Evolutionary conservation across 768 basidiomycete species (phyloP).

Genomic region (Porpolomopsis calyptriformis): DNA sequence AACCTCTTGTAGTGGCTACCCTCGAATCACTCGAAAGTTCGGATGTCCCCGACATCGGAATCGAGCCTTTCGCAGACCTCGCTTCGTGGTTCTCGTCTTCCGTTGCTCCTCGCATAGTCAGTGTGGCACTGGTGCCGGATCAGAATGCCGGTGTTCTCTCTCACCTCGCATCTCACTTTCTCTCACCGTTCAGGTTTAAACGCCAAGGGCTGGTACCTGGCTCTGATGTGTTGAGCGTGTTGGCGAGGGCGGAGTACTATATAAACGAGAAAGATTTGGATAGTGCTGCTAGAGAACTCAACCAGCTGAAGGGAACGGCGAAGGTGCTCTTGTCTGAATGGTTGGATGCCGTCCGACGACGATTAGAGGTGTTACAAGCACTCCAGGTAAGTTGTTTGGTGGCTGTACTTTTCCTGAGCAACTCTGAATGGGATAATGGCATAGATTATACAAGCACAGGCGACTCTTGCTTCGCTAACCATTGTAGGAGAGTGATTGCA

Average conservation of each 20-base stretch:
- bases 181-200: slow-evolving; percentile 71
- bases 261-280: slow-evolving; percentile 91
- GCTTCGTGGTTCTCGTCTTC: slow-evolving; percentile 82
- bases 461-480: slow-evolving; percentile 70
- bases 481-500: slow-evolving; percentile 41
- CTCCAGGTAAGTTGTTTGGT: slow-evolving; percentile 72
- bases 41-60: slow-evolving; percentile 66
- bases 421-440: slow-evolving; percentile 10
- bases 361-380: slow-evolving; percentile 88
- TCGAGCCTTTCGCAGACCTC: slow-evolving; percentile 85
- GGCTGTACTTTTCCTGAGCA: too few relatives aligned
- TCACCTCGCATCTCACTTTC: slow-evolving; percentile 68
- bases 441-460: slow-evolving; percentile 76
- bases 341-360: slow-evolving; percentile 78
- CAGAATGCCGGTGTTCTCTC: slow-evolving; percentile 80
- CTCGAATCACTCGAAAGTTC: slow-evolving; percentile 59
- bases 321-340: slow-evolving; percentile 72
- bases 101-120: slow-evolving; percentile 74
- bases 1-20: slow-evolving; percentile 52
- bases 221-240: slow-evolving; percentile 73
- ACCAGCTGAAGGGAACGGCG: slow-evolving; percentile 77
- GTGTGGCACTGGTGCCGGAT: slow-evolving; percentile 90
- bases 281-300: slow-evolving; percentile 79
- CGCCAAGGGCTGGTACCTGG: slow-evolving; percentile 72
- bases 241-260: slow-evolving; percentile 83